These are phyloP conservation scores for Ascochyta fabae DNA, from an alignment of 2,329 filamentous ascomycete genomes.

Conservation along the genomic window DNA sequence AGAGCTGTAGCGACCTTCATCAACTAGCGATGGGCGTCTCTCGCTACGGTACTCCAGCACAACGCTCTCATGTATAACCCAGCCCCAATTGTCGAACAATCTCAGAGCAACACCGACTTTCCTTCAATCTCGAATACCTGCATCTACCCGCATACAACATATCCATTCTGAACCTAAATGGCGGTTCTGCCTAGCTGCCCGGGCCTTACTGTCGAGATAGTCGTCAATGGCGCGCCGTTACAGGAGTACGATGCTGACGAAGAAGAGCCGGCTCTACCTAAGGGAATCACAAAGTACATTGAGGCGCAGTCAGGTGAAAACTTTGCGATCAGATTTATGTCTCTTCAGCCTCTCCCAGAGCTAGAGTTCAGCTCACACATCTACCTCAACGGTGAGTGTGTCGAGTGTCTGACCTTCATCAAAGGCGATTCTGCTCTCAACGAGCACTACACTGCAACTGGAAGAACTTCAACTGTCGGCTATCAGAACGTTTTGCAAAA, in stretches of 20 bases:
- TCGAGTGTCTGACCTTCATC: background rate
- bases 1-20: too few relatives aligned
- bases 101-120: background rate
- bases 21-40: too few relatives aligned
- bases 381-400: background rate
- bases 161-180: background rate
- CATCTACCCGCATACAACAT: background rate
- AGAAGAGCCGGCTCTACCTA: slow-evolving; percentile 11
- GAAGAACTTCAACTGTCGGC: background rate
- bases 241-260: slow-evolving; percentile 34
- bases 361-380: background rate
- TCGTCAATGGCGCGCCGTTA: slow-evolving; percentile 22
- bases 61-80: too few relatives aligned
- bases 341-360: background rate
- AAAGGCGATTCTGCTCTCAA: background rate
- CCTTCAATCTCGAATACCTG: too few relatives aligned
- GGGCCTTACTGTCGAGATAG: slow-evolving; percentile 16
- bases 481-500: background rate
- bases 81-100: background rate
- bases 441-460: background rate
- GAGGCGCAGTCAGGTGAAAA: slow-evolving; percentile 33
- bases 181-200: background rate
- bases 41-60: too few relatives aligned
- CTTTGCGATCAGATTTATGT: slow-evolving; percentile 23
- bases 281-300: slow-evolving; percentile 37